Base-by-base conservation (phyloP, 306 rosid species). In the Medicago lupulina region DNA sequence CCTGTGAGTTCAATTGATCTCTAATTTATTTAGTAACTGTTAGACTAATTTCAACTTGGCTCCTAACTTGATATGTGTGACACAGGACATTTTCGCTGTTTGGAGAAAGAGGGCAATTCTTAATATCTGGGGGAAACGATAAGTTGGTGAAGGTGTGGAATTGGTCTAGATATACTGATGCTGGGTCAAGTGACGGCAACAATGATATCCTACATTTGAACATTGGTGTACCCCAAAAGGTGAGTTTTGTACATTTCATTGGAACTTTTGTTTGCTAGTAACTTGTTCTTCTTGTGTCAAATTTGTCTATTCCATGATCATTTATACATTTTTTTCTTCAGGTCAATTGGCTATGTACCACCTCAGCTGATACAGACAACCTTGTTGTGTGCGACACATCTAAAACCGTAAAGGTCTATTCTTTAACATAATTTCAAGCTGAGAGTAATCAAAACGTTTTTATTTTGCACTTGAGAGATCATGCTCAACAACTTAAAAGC, bases 291-390 rank as follows among this genome's bases (percentile, higher is more conserved):
- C 71, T 59, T 53, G 47, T 64, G 16, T 53, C 5, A 74, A 55
- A 43, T 78, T 13, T 67, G 4, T 39, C 55, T 58, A 7, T 31
- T 18, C 13, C 71, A 54, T 39, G 18, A 76, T 85, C 66, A 69
- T 67, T 38, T 49, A 51, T 66, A 41, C 40, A 57, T 50, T 80
- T 79, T 7, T 54, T 61, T 78, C 63, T 76, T 77, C 97, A 95
- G 99, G 97, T 92, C 66, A 95, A 92, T 83, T 88, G 96, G 91
- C 85, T 92, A 15, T 95, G 97, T 77, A 90, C 93, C 55, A 86
- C 89, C 83, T 82, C 90, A 43, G 80, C 89, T 72, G 97, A 87
- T 74, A 72, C 87, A 1, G 96, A 92, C 83, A 95, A 92, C 86
- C 96, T 95, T 21, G 77, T 90, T 28, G 93, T 92, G 38, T 95